Base-by-base conservation (phyloP, 495 filamentous ascomycete species). In the Daldinia concentrica region DNA sequence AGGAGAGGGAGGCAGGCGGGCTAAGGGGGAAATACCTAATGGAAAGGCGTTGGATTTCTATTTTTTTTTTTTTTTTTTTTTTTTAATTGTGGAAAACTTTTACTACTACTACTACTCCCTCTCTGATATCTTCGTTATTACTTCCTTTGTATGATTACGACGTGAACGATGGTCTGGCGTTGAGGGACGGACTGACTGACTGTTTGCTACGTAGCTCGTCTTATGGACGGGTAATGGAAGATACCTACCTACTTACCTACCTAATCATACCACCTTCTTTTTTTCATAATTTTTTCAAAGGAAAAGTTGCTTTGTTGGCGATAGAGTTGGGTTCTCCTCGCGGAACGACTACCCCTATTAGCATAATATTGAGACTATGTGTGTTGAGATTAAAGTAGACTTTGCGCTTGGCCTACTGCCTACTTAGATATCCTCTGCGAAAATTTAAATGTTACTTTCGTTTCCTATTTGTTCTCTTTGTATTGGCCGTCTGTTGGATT, bases 141-240 rank as follows among this genome's bases (percentile, higher is more conserved):
- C 32, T 63, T 32, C 48, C 37, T 22, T 62, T 48, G 29, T 62
- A 62, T 56, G 39, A 26, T 68, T 62, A 68, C 58, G 65, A 68
- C 41, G 51, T 43, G 45, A 58, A 39, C 58, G 48, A 58, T 12
- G 56, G 29, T 27, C 24, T 36, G 58, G 58, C 62, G 58, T 62
- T 62, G 58, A 52, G 14, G 58, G 63, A 17, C 76, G 71, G 56
- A 82, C 79, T 77, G 56, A 82, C 79, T 77, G 85, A 0, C 88
- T 48, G 17, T 48, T 48, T 48, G 22, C 43, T 24, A 48, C 17
- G 43, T 48, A 48, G 8, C 11, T 22, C 43, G 43, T 48, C 34
- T 14, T 36, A 24, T 19, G 43, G 19, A 48, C 43, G 43, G 43
- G 17, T 14, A 24, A 48, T 48, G 43, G 43, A 48, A 48, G 43